A percentile compares a stretch with the other conserved stretches of the same genome.
phyloP scores from a whole-genome alignment of 345 rosid genomes.

The Microcos paniculata region DNA sequence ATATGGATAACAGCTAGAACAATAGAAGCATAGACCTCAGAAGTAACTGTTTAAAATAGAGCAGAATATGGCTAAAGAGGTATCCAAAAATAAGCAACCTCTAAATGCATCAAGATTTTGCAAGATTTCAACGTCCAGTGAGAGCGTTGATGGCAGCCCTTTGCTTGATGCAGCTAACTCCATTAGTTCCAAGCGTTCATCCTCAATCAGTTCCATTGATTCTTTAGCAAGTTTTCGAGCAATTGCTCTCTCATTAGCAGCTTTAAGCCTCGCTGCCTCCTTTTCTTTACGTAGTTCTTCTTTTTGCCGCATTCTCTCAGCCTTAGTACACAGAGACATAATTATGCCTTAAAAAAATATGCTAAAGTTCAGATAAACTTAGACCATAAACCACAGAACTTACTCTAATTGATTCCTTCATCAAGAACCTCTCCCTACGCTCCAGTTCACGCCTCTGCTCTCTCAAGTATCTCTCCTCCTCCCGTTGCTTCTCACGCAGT shows the following conservation, averaged over 20 bases:
- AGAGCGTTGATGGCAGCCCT: conserved; percentile 62
- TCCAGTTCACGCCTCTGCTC: conserved; percentile 88
- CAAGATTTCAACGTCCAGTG: conserved; percentile 71
- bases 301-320: conserved; percentile 78
- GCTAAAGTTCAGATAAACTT: neutral
- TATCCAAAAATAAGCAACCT: conserved; percentile 44
- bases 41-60: neutral
- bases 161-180: conserved; percentile 67
- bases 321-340: conserved; percentile 38
- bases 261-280: conserved; percentile 84
- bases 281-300: conserved; percentile 77
- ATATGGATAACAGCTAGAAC: neutral
- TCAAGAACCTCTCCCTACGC: conserved; percentile 82
- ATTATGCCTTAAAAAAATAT: conserved; percentile 3
- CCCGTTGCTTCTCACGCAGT: conserved; percentile 86
- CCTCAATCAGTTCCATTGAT: conserved; percentile 80
- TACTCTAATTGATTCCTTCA: conserved; percentile 84
- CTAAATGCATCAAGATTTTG: conserved; percentile 70
- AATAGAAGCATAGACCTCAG: neutral
- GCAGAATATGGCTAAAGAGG: neutral
- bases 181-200: conserved; percentile 91
- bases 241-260: conserved; percentile 85
- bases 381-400: conserved; percentile 15
- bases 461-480: conserved; percentile 74
- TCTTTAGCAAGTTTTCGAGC: conserved; percentile 91